Evolutionary conservation across 257 asterid genomes (phyloP).

Genomic region (Nicotiana noctiflora): DNA sequence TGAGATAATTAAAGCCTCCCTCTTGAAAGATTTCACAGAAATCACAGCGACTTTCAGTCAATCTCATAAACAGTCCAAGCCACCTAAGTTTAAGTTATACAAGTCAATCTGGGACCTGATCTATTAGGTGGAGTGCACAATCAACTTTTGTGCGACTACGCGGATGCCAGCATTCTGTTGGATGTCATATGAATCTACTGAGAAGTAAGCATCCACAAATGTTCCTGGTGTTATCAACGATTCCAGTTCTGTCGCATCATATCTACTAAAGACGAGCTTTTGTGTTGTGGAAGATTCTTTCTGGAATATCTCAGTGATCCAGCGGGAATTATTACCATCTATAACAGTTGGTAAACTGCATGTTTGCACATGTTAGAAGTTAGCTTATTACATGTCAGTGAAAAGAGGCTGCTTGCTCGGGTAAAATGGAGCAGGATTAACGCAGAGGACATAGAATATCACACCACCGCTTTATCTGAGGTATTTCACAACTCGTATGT

Average conservation of each 20-base stretch:
- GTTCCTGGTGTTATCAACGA: constrained; percentile 50
- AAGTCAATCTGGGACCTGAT: constrained; percentile 6
- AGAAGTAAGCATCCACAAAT: constrained; percentile 64
- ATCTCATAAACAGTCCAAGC: background rate
- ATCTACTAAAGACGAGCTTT: constrained; percentile 49
- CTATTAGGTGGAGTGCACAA: constrained; percentile 39
- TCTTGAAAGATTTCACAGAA: background rate
- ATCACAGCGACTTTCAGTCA: background rate
- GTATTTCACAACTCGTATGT: background rate
- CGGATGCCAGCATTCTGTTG: constrained; percentile 80
- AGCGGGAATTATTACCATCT: constrained; percentile 43
- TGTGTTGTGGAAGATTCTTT: constrained; percentile 43
- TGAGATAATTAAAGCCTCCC: background rate
- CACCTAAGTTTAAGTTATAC: background rate
- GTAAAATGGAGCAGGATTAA: background rate
- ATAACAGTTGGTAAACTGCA: constrained; percentile 60
- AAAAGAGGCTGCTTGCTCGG: background rate
- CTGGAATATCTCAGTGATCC: constrained; percentile 68
- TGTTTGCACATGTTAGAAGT: constrained; percentile 7
- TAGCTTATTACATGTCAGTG: background rate
- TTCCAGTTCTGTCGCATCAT: constrained; percentile 46
- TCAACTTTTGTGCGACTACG: constrained; percentile 61
- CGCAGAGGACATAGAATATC: background rate
- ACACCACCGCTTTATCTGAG: background rate
- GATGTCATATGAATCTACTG: constrained; percentile 65